These are phyloP conservation scores for Erysiphe pisi DNA, from an alignment of 2,329 filamentous ascomycete species.

Conservation along the genomic window DNA sequence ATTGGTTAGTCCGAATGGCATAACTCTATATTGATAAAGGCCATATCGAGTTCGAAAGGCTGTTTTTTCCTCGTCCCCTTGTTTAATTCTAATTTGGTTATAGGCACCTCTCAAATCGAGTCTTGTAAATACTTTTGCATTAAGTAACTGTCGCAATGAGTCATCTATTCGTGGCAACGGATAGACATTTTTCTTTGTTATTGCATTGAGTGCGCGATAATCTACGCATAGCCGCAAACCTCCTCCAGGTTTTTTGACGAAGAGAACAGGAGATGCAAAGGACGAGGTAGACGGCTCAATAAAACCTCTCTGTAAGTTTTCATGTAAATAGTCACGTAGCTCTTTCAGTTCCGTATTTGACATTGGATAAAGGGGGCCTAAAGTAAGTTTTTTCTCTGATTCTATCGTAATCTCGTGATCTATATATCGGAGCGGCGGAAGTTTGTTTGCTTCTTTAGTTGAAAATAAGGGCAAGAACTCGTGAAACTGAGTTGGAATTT, in stretches of 20 bases:
- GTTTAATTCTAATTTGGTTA: conserved; percentile 19
- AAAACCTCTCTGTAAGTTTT: conserved; percentile 27
- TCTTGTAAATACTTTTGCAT: background rate
- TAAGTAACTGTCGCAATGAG: background rate
- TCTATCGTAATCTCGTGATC: background rate
- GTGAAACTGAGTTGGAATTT: background rate
- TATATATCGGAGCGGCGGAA: background rate
- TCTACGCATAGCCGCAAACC: background rate
- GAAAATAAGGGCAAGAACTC: background rate
- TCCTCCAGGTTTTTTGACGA: background rate
- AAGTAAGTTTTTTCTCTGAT: background rate
- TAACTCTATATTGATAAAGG: conserved; percentile 1
- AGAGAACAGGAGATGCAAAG: background rate
- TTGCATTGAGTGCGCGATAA: background rate
- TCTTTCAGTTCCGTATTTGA: background rate
- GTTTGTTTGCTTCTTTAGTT: background rate
- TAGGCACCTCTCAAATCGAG: conserved; percentile 9
- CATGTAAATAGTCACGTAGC: conserved; percentile 16
- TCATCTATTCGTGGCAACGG: background rate
- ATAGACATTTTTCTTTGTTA: background rate
- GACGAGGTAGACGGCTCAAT: conserved; percentile 23
- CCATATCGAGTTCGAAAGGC: conserved; percentile 11
- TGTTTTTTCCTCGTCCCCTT: background rate
- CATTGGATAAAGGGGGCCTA: background rate
- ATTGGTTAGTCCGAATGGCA: conserved; percentile 27